Evolutionary conservation across 2,329 filamentous ascomycete species (phyloP).

Genomic region (Fusarium pilosicola): DNA sequence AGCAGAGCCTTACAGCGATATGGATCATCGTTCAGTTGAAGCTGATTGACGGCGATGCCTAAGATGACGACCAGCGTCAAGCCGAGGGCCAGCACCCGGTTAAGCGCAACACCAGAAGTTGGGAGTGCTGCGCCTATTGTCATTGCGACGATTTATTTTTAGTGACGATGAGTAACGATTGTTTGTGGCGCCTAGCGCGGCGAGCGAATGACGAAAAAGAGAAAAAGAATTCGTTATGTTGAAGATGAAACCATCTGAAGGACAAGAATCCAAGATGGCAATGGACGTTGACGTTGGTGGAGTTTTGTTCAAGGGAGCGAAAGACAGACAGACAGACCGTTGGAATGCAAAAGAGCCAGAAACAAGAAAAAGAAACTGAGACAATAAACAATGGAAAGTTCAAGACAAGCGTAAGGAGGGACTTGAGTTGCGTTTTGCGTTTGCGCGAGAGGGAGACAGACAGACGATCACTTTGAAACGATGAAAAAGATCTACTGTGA

Average conservation of each 20-base stretch:
- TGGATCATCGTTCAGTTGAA: slow-evolving; percentile 52
- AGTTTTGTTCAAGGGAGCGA: slow-evolving; percentile 6
- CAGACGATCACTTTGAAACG: slow-evolving; percentile 13
- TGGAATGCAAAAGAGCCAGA: background rate
- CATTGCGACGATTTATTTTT: slow-evolving; percentile 12
- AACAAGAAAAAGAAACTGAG: background rate
- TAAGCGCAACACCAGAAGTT: slow-evolving; percentile 24
- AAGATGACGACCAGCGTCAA: slow-evolving; percentile 40
- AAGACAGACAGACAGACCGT: background rate
- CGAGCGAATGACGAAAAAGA: slow-evolving; percentile 15
- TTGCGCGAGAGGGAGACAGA: background rate
- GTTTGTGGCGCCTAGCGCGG: slow-evolving; percentile 2
- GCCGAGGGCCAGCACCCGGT: slow-evolving; percentile 26
- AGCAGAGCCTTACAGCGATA: slow-evolving; percentile 64
- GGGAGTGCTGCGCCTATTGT: slow-evolving; percentile 22
- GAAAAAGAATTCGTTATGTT: background rate
- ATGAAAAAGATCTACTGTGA: background rate
- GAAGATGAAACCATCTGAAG: slow-evolving; percentile 8
- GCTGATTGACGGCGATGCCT: slow-evolving; percentile 29
- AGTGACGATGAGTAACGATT: slow-evolving; percentile 3
- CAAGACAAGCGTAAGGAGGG: slow-evolving; percentile 30
- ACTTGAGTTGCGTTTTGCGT: slow-evolving; percentile 9
- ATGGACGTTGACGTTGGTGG: background rate
- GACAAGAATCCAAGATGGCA: background rate
- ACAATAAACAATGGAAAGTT: slow-evolving; percentile 5